Percentiles rank a stretch among this genome's conserved stretches.
These are phyloP conservation scores for Cordyceps pruinosa DNA, from an alignment of 2,329 filamentous ascomycete species.

Conservation along the genomic window DNA sequence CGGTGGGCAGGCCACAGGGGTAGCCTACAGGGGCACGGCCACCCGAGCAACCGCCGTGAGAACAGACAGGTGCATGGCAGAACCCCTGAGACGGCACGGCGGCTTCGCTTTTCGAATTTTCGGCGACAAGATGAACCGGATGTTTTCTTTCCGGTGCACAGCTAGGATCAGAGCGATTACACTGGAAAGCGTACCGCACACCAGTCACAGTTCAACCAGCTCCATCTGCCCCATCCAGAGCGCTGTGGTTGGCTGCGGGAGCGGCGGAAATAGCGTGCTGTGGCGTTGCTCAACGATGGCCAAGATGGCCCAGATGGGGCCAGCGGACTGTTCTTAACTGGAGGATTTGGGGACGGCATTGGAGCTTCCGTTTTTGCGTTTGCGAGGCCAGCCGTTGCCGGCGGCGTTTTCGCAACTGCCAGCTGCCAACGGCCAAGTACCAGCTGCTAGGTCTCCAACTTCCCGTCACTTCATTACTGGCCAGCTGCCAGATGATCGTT, in stretches of 20 bases:
- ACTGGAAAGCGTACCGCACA: no score
- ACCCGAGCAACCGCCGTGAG: background rate
- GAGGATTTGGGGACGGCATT: no score
- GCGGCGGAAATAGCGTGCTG: background rate
- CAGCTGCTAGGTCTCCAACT: background rate
- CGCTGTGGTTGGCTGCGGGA: background rate
- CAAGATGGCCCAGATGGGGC: background rate
- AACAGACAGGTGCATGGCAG: background rate
- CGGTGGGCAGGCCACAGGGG: background rate
- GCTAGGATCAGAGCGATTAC: no score
- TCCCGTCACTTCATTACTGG: background rate
- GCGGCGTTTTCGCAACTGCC: no score
- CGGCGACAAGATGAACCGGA: no score
- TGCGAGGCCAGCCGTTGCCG: no score
- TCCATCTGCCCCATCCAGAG: background rate
- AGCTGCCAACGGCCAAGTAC: background rate
- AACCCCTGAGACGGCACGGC: background rate
- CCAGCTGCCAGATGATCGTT: background rate
- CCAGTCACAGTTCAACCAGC: no score
- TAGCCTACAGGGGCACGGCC: background rate
- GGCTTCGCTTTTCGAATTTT: no score
- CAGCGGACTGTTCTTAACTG: background rate
- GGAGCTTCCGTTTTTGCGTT: no score
- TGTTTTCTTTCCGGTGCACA: background rate
- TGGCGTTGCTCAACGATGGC: background rate